phyloP scores from a whole-genome alignment of 345 rosid species.

The Mallotus nudiflorus region DNA sequence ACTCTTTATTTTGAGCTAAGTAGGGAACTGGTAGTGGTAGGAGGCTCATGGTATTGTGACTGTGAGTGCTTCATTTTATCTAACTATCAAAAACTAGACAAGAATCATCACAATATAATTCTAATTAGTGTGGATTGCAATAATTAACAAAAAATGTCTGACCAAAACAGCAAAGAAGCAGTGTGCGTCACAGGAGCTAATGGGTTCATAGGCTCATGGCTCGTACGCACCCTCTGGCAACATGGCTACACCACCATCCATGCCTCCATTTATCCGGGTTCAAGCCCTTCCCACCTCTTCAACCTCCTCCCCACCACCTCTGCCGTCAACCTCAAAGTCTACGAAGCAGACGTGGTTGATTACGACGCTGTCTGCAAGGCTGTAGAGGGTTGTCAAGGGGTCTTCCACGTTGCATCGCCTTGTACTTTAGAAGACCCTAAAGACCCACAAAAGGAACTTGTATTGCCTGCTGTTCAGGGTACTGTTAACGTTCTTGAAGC shows the following conservation, averaged over 20 bases:
- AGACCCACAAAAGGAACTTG: slow-evolving; percentile 60
- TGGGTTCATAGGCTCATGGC: slow-evolving; percentile 84
- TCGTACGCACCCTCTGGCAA: slow-evolving; percentile 50
- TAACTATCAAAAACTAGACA: no score
- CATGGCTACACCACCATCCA: slow-evolving; percentile 59
- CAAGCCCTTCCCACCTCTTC: slow-evolving; percentile 56
- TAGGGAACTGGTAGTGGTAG: no score
- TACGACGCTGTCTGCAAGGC: slow-evolving; percentile 50
- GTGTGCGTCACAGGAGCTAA: slow-evolving; percentile 87
- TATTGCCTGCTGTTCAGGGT: slow-evolving; percentile 79
- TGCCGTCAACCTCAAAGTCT: slow-evolving; percentile 35
- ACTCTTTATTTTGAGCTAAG: no score
- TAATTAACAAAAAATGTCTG: no score
- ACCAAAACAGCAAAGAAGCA: slow-evolving; percentile 26
- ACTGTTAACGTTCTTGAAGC: slow-evolving; percentile 72
- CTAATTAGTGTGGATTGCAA: no score
- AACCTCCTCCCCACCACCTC: slow-evolving; percentile 40
- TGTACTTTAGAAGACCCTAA: slow-evolving; percentile 67
- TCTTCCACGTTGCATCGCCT: slow-evolving; percentile 90
- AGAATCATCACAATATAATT: no score
- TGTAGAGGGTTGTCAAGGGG: slow-evolving; percentile 67
- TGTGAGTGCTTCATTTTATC: no score
- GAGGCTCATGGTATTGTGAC: no score
- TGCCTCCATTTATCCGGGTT: slow-evolving; percentile 62
- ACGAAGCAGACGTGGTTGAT: slow-evolving; percentile 69